Conservation (phyloP, 2,329 filamentous ascomycete species). For the Didymella sp. region DNA sequence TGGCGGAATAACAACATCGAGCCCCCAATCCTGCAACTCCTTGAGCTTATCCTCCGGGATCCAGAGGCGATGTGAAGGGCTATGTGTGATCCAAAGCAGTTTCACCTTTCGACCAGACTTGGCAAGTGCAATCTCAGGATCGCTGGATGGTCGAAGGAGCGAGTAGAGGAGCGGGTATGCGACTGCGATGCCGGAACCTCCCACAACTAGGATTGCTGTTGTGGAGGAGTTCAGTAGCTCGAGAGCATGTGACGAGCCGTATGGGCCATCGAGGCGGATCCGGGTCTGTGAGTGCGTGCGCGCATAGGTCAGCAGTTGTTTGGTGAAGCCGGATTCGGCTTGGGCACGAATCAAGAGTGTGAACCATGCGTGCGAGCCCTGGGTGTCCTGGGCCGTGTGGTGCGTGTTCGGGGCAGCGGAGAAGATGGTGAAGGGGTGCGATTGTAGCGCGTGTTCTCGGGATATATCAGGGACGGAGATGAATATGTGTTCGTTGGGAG, state of each 20-base stretch:
- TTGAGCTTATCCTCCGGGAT: conserved; percentile 58
- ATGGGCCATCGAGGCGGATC: conserved; percentile 69
- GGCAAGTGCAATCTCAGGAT: conserved; percentile 7
- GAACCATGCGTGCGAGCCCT: conserved; percentile 58
- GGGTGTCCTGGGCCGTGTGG: conserved; percentile 34
- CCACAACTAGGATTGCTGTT: conserved; percentile 64
- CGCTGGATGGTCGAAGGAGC: conserved; percentile 45
- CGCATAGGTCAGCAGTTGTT: conserved; percentile 61
- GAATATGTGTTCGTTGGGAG: conserved; percentile 69
- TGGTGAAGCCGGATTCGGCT: conserved; percentile 62
- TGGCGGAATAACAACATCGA: conserved; percentile 61
- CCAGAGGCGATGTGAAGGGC: conserved; percentile 62
- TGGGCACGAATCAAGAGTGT: conserved; percentile 67
- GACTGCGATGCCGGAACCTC: conserved; percentile 70
- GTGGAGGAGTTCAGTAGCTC: conserved; percentile 60
- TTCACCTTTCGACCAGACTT: conserved; percentile 50
- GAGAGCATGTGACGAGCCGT: conserved; percentile 65
- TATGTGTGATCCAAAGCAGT: conserved; percentile 67
- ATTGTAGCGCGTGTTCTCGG: conserved; percentile 61
- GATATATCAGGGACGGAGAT: conserved; percentile 64
- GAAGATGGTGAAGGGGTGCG: conserved; percentile 72
- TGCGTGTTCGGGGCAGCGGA: conserved; percentile 59
- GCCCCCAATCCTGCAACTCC: conserved; percentile 58
- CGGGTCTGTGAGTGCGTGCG: conserved; percentile 52
- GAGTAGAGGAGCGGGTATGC: conserved; percentile 66